A percentile compares a stretch with the other conserved stretches of the same genome.
Conservation (phyloP, 2,329 filamentous ascomycete genomes). For the Fusarium continuum region DNA sequence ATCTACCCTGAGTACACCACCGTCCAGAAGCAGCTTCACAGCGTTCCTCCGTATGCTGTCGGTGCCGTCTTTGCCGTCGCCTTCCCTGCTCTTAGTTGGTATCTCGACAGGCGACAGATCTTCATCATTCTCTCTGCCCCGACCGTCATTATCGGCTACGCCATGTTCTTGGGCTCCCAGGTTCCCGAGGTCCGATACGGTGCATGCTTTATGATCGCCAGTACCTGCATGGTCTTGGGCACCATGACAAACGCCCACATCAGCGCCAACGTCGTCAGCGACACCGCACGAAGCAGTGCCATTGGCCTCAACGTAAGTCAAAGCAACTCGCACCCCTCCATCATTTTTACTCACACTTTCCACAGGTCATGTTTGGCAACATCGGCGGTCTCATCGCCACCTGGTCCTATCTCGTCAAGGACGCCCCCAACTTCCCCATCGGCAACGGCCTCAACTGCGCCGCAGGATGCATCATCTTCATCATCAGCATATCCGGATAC, state of each 20-base stretch:
- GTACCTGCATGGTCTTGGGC: conserved; percentile 68
- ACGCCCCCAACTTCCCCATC: conserved; percentile 72
- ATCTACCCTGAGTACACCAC: conserved; percentile 68
- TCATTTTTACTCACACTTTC: background rate
- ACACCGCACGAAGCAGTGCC: conserved; percentile 69
- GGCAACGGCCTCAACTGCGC: conserved; percentile 73
- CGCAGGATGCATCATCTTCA: conserved; percentile 63
- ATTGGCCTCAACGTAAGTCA: conserved; percentile 57
- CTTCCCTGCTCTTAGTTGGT: conserved; percentile 66
- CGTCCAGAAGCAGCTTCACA: conserved; percentile 70
- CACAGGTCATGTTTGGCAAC: conserved; percentile 44
- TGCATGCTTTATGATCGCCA: conserved; percentile 70
- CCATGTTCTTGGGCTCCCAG: conserved; percentile 67
- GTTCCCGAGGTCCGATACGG: conserved; percentile 63
- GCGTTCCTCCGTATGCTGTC: conserved; percentile 71
- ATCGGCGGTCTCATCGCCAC: conserved; percentile 73
- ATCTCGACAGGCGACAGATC: conserved; percentile 62
- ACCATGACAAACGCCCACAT: conserved; percentile 70
- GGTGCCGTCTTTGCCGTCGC: conserved; percentile 68
- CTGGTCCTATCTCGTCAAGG: conserved; percentile 70
- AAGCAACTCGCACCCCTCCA: rapidly evolving
- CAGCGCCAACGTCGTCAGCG: conserved; percentile 71
- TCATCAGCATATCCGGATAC: conserved; percentile 59
- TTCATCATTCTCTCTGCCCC: conserved; percentile 66
- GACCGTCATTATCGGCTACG: conserved; percentile 69